Percentiles rank a stretch among this genome's conserved stretches.
phyloP scores from a whole-genome alignment of 1,284 basidiomycete species.

The Ganoderma sinense region DNA sequence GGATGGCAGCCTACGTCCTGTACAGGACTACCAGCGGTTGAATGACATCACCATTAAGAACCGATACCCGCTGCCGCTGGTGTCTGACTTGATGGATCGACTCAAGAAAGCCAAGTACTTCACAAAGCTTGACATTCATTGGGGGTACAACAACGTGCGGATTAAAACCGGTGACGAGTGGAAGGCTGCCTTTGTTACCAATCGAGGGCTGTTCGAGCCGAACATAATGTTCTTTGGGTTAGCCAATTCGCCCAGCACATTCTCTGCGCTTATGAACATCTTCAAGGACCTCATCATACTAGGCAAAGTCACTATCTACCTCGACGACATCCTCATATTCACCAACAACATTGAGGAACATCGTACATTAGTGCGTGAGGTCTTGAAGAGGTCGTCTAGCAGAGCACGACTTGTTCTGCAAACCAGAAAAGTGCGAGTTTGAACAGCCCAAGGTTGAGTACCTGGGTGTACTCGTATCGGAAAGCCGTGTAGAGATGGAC shows the following conservation, averaged over 20 bases:
- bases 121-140: conserved; percentile 10
- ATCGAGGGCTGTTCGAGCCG: too few relatives aligned
- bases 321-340: conserved; percentile 17
- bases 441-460: conserved; percentile 6
- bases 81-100: conserved; percentile 5
- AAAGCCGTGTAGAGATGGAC: too few relatives aligned
- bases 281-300: conserved; percentile 9
- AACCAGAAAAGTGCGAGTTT: neutral
- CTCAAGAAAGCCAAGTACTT: too few relatives aligned
- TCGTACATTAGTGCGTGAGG: neutral
- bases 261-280: conserved; percentile 10
- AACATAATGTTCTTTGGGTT: conserved; percentile 13
- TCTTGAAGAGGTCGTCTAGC: neutral
- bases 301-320: neutral
- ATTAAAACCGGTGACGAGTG: conserved; percentile 15
- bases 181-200: too few relatives aligned
- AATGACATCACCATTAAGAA: conserved; percentile 37
- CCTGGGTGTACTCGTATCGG: conserved; percentile 19
- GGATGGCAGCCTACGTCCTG: conserved; percentile 41
- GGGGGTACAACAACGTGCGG: conserved; percentile 16
- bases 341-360: neutral
- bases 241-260: conserved; percentile 4
- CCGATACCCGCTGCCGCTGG: conserved; percentile 13
- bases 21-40: conserved; percentile 39
- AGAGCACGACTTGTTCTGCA: conserved; percentile 1